These are phyloP conservation scores for Ustilago xerochloae DNA, from an alignment of 1,284 basidiomycete species.

Conservation along the genomic window DNA sequence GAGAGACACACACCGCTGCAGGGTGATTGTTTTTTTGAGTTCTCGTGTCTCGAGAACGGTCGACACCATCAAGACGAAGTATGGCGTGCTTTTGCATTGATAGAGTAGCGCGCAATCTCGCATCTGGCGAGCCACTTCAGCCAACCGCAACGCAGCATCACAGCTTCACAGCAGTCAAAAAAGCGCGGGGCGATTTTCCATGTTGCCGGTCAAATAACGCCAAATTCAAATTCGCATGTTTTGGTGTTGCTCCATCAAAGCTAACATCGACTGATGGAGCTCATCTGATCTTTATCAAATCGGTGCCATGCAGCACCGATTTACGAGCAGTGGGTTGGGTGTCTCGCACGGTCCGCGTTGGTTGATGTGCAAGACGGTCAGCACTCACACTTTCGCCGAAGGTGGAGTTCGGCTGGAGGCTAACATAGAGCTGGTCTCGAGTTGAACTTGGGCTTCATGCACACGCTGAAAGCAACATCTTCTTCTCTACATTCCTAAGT, in stretches of 20 bases:
- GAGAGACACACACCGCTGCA: not conserved
- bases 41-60: not conserved
- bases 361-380: not conserved
- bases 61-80: constrained; percentile 18
- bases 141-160: no score
- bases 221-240: not conserved
- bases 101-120: not conserved
- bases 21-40: not conserved
- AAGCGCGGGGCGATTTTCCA: not conserved
- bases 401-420: constrained; percentile 13
- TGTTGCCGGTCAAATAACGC: constrained; percentile 3
- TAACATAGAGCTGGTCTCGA: not conserved
- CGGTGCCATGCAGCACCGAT: not conserved
- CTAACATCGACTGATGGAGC: not conserved
- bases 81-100: constrained; percentile 40
- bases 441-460: not conserved
- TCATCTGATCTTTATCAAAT: not conserved
- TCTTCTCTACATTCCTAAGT: not conserved
- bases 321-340: not conserved
- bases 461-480: not conserved
- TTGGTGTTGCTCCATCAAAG: not conserved
- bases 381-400: constrained; percentile 5
- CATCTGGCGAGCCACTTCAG: no score
- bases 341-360: constrained; percentile 19
- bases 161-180: not conserved